Conservation (phyloP, 1,139 yeast genomes). For the Sugiyamaella xylanicola region DNA sequence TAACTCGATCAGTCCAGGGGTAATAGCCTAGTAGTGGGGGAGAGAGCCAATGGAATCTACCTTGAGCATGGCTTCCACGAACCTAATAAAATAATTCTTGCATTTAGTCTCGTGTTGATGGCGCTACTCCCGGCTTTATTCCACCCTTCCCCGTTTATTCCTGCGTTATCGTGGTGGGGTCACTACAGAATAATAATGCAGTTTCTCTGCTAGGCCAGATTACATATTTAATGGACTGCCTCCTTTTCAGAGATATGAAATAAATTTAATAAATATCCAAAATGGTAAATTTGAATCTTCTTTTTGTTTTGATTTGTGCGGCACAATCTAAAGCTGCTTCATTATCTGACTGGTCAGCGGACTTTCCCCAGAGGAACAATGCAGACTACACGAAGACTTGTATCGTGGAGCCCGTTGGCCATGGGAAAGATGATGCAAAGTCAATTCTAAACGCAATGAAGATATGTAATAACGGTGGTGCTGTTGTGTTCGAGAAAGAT, state of each 20-base stretch:
- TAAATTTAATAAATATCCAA: background rate
- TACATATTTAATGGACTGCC: too few relatives aligned
- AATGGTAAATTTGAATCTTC: background rate
- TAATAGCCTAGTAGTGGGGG: background rate
- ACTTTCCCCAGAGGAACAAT: background rate
- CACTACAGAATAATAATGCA: background rate
- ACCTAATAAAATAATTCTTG: background rate
- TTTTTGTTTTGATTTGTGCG: background rate
- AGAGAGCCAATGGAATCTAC: background rate
- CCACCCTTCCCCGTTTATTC: background rate
- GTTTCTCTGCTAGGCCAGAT: too few relatives aligned
- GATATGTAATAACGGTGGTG: slow-evolving; percentile 11
- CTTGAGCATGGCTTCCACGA: too few relatives aligned
- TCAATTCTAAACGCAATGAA: slow-evolving; percentile 6
- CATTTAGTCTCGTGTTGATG: background rate
- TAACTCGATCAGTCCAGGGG: background rate
- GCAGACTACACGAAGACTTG: slow-evolving; percentile 5
- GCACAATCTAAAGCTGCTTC: slow-evolving; percentile 7
- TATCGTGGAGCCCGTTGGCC: background rate
- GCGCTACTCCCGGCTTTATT: background rate
- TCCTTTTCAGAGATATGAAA: too few relatives aligned
- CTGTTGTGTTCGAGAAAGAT: slow-evolving; percentile 8
- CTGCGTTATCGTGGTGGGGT: background rate
- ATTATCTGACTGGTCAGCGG: background rate
- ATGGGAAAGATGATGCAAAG: slow-evolving; percentile 6